Percentiles rank a stretch among this genome's conserved stretches.
Conservation (phyloP, 345 rosid species). For the Odontarrhena argentea region DNA sequence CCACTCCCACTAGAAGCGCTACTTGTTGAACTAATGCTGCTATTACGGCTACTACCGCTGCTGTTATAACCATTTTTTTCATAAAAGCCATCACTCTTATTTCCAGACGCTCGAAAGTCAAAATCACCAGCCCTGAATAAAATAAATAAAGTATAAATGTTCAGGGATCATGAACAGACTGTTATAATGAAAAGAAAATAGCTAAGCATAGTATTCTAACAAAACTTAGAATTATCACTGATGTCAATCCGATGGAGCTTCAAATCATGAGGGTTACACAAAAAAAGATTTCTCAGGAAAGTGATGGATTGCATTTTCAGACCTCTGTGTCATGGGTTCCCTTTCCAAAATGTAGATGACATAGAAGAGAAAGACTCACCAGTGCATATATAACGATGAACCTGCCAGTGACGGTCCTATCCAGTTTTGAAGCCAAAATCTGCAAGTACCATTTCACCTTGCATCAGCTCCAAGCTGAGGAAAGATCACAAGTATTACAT, state of each 20-base stretch:
- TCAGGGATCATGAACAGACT: slow-evolving; percentile 30
- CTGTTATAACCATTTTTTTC: slow-evolving; percentile 71
- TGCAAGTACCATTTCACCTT: slow-evolving; percentile 52
- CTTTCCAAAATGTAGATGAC: slow-evolving; percentile 16
- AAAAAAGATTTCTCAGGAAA: slow-evolving; percentile 9
- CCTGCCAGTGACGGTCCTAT: slow-evolving; percentile 90
- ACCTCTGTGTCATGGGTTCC: slow-evolving; percentile 8
- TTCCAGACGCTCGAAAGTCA: slow-evolving; percentile 71
- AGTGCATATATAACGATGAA: slow-evolving; percentile 85
- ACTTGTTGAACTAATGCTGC: slow-evolving; percentile 90
- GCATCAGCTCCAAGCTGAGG: slow-evolving; percentile 42
- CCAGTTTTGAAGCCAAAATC: slow-evolving; percentile 99
- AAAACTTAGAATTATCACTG: slow-evolving; percentile 22
- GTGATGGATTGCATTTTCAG: slow-evolving; percentile 9
- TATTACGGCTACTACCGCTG: slow-evolving; percentile 90
- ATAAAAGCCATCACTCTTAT: slow-evolving; percentile 59
- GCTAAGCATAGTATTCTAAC: slow-evolving; percentile 3
- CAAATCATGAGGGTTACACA: slow-evolving; percentile 13
- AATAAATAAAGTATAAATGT: slow-evolving; percentile 33
- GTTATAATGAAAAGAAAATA: slow-evolving; percentile 1
- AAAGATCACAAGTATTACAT: slow-evolving; percentile 28
- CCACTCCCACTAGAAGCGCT: slow-evolving; percentile 92
- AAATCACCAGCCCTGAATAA: slow-evolving; percentile 67
- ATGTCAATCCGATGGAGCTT: slow-evolving; percentile 25
- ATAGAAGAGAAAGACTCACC: slow-evolving; percentile 54